Evolutionary conservation across 192 early-diverging fungal genomes (phyloP).

Genomic region (Entomortierella chlamydospora): DNA sequence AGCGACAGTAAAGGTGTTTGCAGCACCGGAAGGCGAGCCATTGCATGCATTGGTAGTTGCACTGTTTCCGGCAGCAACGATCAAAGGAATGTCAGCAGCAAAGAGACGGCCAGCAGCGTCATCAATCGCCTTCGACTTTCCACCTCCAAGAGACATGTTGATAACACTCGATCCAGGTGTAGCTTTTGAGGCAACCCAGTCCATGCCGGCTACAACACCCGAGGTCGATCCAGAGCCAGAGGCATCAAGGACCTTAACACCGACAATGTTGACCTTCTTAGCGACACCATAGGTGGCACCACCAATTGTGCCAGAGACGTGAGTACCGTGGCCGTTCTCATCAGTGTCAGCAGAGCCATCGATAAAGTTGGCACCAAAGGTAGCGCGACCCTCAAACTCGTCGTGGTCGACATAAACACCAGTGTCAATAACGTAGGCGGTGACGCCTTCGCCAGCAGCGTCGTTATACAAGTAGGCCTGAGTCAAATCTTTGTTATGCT

Average conservation of each 20-base stretch:
- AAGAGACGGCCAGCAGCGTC: not conserved
- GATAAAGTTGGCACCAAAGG: not conserved
- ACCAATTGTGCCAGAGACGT: not conserved
- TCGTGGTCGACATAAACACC: not conserved
- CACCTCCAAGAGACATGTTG: conserved; percentile 1
- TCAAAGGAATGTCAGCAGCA: not conserved
- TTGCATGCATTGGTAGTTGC: not conserved
- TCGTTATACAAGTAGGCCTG: conserved; percentile 45
- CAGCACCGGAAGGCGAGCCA: not conserved
- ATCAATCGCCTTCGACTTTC: not conserved
- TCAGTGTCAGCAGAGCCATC: not conserved
- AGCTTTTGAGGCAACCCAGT: not conserved
- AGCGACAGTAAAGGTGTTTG: not conserved
- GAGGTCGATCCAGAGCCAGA: not conserved
- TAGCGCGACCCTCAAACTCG: not conserved
- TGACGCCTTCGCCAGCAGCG: conserved; percentile 48
- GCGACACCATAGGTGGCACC: not conserved
- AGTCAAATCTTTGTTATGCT: conserved; percentile 49
- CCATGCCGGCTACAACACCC: not conserved
- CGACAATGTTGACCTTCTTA: not conserved
- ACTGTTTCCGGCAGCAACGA: not conserved
- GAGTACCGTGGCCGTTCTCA: not conserved
- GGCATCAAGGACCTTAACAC: not conserved
- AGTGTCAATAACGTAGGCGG: not conserved
- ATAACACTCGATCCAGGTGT: not conserved